Conservation (phyloP, 306 rosid genomes). For the Inga laurina region DNA sequence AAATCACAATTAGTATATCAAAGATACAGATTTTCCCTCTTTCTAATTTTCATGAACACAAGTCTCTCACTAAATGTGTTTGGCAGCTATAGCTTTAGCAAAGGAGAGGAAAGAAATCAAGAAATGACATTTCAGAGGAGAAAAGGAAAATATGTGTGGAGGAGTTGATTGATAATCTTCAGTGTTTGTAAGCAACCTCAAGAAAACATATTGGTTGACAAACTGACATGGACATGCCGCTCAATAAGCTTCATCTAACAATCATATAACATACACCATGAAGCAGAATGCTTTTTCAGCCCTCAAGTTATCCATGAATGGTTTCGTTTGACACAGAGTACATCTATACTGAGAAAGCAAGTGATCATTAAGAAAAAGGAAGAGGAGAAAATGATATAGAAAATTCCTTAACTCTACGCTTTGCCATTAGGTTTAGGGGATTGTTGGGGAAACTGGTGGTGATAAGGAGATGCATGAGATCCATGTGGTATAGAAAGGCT, state of each 20-base stretch:
- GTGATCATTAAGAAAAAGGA: conserved; percentile 9
- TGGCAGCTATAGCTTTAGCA: conserved; percentile 8
- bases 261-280: conserved; percentile 48
- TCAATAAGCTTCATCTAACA: conserved; percentile 36
- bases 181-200: conserved; percentile 41
- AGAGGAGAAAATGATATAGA: conserved; percentile 31
- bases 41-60: not conserved
- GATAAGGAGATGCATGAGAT: conserved; percentile 86
- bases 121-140: conserved; percentile 4
- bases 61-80: conserved; percentile 20
- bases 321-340: conserved; percentile 49
- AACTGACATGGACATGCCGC: conserved; percentile 26
- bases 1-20: not conserved
- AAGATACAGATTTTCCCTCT: not conserved
- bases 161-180: conserved; percentile 35
- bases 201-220: conserved; percentile 41
- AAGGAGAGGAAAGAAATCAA: conserved; percentile 3
- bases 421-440: conserved; percentile 88
- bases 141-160: conserved; percentile 8
- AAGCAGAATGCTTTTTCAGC: conserved; percentile 45
- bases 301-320: conserved; percentile 41
- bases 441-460: conserved; percentile 71
- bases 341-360: conserved; percentile 46
- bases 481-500: conserved; percentile 72
- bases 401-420: conserved; percentile 49